These are phyloP conservation scores for Eugenia klotzschiana DNA, from an alignment of 441 rosid species.

Conservation along the genomic window DNA sequence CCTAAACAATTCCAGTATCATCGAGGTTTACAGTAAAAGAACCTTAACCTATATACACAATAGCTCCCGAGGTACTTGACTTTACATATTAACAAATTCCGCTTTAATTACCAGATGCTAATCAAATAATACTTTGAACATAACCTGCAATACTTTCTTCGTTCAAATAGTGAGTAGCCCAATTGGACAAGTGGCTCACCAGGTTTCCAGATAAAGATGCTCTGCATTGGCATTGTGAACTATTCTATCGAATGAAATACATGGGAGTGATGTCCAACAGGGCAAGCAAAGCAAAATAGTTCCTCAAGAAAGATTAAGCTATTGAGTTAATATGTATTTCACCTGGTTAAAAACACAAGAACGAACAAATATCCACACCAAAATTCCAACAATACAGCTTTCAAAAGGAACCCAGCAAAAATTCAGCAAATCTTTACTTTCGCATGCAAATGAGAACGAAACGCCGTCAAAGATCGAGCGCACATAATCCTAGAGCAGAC, in stretches of 20 bases:
- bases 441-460: not conserved
- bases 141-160: not conserved
- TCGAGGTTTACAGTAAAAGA: not conserved
- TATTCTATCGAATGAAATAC: not conserved
- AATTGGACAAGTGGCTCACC: not conserved
- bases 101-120: not conserved
- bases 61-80: not conserved
- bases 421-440: not conserved
- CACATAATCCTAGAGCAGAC: not conserved
- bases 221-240: not conserved
- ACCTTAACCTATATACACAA: not conserved
- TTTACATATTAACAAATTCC: not conserved
- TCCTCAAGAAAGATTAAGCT: not conserved
- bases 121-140: not conserved
- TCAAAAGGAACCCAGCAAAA: not conserved
- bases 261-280: not conserved
- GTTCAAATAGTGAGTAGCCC: not conserved
- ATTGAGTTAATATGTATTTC: not conserved
- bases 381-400: not conserved
- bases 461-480: not conserved
- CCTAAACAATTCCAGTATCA: not conserved
- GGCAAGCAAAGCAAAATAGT: not conserved
- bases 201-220: not conserved
- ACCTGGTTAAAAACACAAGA: not conserved
- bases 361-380: not conserved